Conservation (phyloP, 805 yeast species). For the Candida orba region DNA sequence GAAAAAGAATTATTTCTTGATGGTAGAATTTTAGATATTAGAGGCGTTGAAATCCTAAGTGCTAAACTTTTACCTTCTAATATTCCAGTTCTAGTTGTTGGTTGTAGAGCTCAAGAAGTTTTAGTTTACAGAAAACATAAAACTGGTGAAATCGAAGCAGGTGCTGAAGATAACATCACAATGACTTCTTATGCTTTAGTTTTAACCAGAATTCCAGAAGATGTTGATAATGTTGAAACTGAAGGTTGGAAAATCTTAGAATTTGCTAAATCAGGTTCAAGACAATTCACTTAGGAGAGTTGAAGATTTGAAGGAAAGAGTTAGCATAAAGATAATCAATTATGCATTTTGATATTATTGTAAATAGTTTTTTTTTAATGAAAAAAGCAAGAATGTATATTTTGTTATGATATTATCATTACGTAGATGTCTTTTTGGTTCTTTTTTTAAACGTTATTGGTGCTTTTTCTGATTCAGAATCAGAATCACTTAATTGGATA, state of each 20-base stretch:
- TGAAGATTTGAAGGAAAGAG: background rate
- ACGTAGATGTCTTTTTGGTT: constrained; percentile 3
- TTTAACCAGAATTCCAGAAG: constrained; percentile 86
- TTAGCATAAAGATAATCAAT: too few relatives aligned
- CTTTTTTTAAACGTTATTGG: constrained; percentile 17
- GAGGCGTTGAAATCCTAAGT: constrained; percentile 89
- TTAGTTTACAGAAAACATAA: constrained; percentile 82
- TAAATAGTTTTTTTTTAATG: constrained; percentile 4
- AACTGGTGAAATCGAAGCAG: constrained; percentile 93
- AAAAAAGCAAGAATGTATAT: background rate
- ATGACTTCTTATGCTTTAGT: constrained; percentile 96
- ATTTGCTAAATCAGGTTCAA: constrained; percentile 88
- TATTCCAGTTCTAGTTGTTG: constrained; percentile 85
- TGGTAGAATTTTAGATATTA: constrained; percentile 83
- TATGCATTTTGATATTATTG: constrained; percentile 1
- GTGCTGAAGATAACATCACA: constrained; percentile 87
- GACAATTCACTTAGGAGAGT: constrained; percentile 45
- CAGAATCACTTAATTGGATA: constrained; percentile 14
- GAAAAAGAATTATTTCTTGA: constrained; percentile 91
- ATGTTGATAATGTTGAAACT: constrained; percentile 81
- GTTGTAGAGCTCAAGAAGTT: constrained; percentile 95
- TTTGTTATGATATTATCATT: background rate
- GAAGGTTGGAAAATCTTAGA: constrained; percentile 97
- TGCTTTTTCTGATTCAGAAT: constrained; percentile 2
- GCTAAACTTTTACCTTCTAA: constrained; percentile 86